Conservation (phyloP, 768 basidiomycete species). For the Suillus spraguei region DNA sequence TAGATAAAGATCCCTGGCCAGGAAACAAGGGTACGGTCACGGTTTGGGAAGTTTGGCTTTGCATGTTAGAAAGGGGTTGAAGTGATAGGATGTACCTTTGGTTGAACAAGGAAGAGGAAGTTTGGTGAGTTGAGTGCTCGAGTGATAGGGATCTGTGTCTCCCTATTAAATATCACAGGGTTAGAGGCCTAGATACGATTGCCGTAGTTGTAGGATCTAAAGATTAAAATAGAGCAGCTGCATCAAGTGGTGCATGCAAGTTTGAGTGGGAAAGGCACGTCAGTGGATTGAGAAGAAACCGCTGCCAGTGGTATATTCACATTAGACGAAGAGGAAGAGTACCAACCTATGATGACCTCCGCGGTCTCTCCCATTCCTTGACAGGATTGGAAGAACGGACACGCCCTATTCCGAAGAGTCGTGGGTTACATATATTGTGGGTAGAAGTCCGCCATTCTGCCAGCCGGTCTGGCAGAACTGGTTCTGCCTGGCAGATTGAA, state of each 20-base stretch:
- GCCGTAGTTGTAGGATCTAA: background rate
- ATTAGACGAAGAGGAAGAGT: background rate
- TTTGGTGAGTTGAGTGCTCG: too few relatives aligned
- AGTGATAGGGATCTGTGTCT: background rate
- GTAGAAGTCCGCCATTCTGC: too few relatives aligned
- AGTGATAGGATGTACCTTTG: background rate
- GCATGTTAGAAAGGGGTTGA: background rate
- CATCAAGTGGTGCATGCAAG: background rate
- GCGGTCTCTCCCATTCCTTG: conserved; percentile 5
- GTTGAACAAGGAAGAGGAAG: too few relatives aligned
- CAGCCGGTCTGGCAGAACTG: too few relatives aligned
- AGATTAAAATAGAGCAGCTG: background rate
- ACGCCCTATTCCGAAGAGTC: background rate
- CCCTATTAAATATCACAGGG: background rate
- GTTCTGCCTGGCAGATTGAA: too few relatives aligned
- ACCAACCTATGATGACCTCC: background rate
- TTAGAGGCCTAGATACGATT: too few relatives aligned
- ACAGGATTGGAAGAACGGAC: background rate
- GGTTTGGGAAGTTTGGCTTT: background rate
- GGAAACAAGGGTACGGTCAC: conserved; percentile 52
- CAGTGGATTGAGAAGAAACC: background rate
- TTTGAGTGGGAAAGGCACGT: background rate
- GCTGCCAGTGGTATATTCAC: background rate
- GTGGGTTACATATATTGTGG: background rate
- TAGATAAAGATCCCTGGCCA: conserved; percentile 51